phyloP scores from a whole-genome alignment of 176 grass and related monocot species.

The Rhynchospora tenuis region DNA sequence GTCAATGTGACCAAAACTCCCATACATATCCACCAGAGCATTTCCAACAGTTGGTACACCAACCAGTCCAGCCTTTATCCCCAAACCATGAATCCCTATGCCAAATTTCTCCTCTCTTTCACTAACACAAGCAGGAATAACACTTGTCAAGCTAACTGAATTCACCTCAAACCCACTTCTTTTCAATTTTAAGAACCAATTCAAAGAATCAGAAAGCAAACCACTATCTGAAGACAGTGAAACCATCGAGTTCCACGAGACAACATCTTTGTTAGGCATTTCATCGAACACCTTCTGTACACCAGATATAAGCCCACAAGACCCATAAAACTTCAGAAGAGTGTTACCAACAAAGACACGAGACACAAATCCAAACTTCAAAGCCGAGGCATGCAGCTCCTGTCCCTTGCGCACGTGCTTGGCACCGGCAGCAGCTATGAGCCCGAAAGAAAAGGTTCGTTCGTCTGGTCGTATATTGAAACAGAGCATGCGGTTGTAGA shows the following conservation, averaged over 20 bases:
- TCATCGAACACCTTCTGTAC: conserved; percentile 54
- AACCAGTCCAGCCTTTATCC: conserved; percentile 42
- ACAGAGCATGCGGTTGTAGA: conserved; percentile 55
- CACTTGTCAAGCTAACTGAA: conserved; percentile 48
- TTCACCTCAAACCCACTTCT: conserved; percentile 34
- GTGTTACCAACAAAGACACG: conserved; percentile 68
- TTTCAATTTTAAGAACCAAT: conserved; percentile 31
- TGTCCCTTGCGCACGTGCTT: conserved; percentile 32
- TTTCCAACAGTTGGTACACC: conserved; percentile 47
- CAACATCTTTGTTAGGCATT: conserved; percentile 49
- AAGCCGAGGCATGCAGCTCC: conserved; percentile 56
- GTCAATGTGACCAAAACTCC: conserved; percentile 43
- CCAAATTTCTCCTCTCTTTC: conserved; percentile 49
- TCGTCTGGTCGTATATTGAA: conserved; percentile 43
- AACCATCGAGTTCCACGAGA: conserved; percentile 74
- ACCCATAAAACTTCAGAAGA: conserved; percentile 52
- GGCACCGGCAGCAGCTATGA: conserved; percentile 42
- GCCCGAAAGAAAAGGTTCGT: conserved; percentile 60
- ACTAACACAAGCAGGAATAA: conserved; percentile 51
- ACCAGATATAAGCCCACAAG: conserved; percentile 1
- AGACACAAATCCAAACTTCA: conserved; percentile 36
- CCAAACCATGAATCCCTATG: conserved; percentile 42
- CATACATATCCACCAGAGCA: conserved; percentile 68
- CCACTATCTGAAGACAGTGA: conserved; percentile 38
- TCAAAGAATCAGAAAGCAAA: conserved; percentile 28